Percentiles rank a stretch among this genome's conserved stretches.
phyloP scores from a whole-genome alignment of 345 rosid species.

The Pelargonium nanum region DNA sequence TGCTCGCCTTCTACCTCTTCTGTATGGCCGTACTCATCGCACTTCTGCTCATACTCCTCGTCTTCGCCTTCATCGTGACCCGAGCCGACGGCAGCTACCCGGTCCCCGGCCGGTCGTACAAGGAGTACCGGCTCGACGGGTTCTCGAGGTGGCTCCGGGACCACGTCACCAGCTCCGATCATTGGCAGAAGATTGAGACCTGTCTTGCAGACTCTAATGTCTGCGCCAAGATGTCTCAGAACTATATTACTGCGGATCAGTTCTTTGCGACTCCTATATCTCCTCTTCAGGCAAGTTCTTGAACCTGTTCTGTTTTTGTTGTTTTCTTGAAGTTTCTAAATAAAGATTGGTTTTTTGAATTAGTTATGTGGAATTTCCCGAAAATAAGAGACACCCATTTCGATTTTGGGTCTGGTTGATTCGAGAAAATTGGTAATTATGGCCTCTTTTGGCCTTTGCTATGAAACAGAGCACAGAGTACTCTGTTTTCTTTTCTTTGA shows the following conservation, averaged over 20 bases:
- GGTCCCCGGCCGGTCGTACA: slow-evolving; percentile 55
- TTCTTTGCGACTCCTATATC: slow-evolving; percentile 50
- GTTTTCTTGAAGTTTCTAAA: neutral
- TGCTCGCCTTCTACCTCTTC: slow-evolving; percentile 74
- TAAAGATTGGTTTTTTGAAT: neutral
- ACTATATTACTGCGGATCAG: slow-evolving; percentile 58
- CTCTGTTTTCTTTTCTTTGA: no score
- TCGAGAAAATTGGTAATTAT: no score
- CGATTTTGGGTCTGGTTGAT: neutral
- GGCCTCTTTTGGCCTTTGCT: no score
- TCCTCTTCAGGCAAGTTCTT: slow-evolving; percentile 60
- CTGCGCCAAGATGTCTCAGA: slow-evolving; percentile 49
- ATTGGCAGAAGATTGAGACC: slow-evolving; percentile 56
- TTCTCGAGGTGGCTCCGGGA: slow-evolving; percentile 64
- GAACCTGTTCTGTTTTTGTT: neutral
- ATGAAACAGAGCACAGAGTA: no score
- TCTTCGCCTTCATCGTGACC: slow-evolving; percentile 78
- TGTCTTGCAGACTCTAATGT: slow-evolving; percentile 58
- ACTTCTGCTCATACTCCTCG: slow-evolving; percentile 49
- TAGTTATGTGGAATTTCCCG: no score
- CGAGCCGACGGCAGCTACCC: slow-evolving; percentile 56
- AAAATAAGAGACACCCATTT: neutral
- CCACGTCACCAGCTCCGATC: slow-evolving; percentile 46
- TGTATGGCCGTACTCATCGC: slow-evolving; percentile 79
- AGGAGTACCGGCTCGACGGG: slow-evolving; percentile 59